A percentile compares a stretch with the other conserved stretches of the same genome.
These are phyloP conservation scores for Tillandsia fasciculata DNA, from an alignment of 176 grass and related monocot species.

Conservation along the genomic window DNA sequence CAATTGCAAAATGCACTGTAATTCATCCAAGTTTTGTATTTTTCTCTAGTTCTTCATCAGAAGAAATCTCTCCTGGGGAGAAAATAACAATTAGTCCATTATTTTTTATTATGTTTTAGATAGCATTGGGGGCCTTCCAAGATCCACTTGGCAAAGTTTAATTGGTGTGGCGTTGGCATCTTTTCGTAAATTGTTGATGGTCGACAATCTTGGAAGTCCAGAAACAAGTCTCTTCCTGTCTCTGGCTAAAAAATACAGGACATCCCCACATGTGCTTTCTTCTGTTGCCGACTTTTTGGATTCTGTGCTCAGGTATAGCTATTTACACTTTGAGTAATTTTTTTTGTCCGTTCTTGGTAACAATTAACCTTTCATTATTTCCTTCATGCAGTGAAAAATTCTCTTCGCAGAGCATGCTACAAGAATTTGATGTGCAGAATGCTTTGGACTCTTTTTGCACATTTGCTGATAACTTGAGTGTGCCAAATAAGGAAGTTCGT, in stretches of 20 bases:
- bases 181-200: slow-evolving; percentile 38
- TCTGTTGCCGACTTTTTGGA: slow-evolving; percentile 72
- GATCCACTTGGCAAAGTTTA: slow-evolving; percentile 65
- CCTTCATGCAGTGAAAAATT: slow-evolving; percentile 9
- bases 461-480: slow-evolving; percentile 64
- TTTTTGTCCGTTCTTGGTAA: slow-evolving; percentile 1
- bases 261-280: slow-evolving; percentile 63
- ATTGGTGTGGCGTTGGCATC: slow-evolving; percentile 65
- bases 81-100: background rate
- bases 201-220: slow-evolving; percentile 22
- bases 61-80: background rate
- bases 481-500: slow-evolving; percentile 57
- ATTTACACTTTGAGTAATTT: background rate
- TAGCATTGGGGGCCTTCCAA: slow-evolving; percentile 40
- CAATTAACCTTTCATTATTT: background rate
- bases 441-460: slow-evolving; percentile 28
- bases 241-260: slow-evolving; percentile 66
- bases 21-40: no score
- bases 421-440: slow-evolving; percentile 39
- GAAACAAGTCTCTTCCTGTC: slow-evolving; percentile 48
- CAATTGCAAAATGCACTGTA: no score
- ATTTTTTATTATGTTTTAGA: slow-evolving; percentile 12
- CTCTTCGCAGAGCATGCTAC: background rate
- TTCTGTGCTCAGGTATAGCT: slow-evolving; percentile 44
- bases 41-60: background rate